Evolutionary conservation across 2,329 filamentous ascomycete species (phyloP).

Genomic region (Ceratocystis lukuohia): DNA sequence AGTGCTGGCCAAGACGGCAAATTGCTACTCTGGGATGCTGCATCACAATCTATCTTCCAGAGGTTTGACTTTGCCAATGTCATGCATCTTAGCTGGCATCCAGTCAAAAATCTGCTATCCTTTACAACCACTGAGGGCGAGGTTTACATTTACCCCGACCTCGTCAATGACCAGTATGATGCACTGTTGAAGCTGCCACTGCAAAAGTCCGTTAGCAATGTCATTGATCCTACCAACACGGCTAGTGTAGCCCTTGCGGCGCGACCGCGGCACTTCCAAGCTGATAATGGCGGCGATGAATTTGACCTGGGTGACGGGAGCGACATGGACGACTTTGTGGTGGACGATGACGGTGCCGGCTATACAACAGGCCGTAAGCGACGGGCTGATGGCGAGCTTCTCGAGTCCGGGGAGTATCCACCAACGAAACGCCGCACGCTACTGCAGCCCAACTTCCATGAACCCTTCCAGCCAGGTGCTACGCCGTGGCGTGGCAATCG

Average conservation of each 20-base stretch:
- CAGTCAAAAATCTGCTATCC: constrained; percentile 71
- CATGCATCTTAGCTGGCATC: constrained; percentile 81
- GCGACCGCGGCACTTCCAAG: constrained; percentile 52
- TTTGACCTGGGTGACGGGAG: constrained; percentile 56
- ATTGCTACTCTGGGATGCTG: constrained; percentile 76
- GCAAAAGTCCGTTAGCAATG: constrained; percentile 49
- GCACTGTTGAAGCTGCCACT: constrained; percentile 42
- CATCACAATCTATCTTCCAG: constrained; percentile 68
- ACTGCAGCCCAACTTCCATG: constrained; percentile 55
- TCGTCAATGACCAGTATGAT: constrained; percentile 45
- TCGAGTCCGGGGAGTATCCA: constrained; percentile 24
- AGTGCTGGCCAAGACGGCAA: constrained; percentile 55
- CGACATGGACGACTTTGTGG: constrained; percentile 67
- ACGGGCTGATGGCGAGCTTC: constrained; percentile 39
- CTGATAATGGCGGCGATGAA: constrained; percentile 39
- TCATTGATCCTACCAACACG: constrained; percentile 43
- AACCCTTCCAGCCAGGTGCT: constrained; percentile 76
- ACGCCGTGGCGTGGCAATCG: constrained; percentile 93
- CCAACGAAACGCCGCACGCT: constrained; percentile 36
- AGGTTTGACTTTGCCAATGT: constrained; percentile 72
- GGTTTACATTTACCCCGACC: constrained; percentile 74
- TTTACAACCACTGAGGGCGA: constrained; percentile 91
- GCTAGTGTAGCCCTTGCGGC: constrained; percentile 30
- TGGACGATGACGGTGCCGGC: constrained; percentile 88
- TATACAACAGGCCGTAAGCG: constrained; percentile 51